A percentile compares a stretch with the other conserved stretches of the same genome.
phyloP scores from a whole-genome alignment of 495 filamentous ascomycete genomes.

The Talaromyces stipitatus region DNA sequence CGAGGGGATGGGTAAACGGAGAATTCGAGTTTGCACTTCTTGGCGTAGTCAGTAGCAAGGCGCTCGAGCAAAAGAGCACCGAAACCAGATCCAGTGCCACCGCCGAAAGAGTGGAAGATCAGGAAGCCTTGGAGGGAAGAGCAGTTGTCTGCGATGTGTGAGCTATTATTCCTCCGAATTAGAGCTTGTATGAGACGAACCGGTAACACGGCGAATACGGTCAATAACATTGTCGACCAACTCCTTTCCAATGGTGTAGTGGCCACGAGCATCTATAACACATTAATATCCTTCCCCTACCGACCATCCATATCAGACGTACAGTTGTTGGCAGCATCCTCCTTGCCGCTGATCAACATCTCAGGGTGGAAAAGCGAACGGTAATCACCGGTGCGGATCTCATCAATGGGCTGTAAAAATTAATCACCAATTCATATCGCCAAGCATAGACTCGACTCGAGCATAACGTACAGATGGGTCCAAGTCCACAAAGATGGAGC shows the following conservation, averaged over 20 bases:
- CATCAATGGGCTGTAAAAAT: constrained; percentile 62
- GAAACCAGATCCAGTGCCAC: constrained; percentile 87
- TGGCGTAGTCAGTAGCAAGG: constrained; percentile 81
- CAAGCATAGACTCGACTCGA: not conserved
- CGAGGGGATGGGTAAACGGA: constrained; percentile 81
- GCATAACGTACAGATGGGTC: constrained; percentile 64
- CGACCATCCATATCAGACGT: constrained; percentile 4
- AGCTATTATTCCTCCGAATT: constrained; percentile 8
- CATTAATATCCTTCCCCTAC: constrained; percentile 17
- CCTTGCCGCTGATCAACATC: constrained; percentile 81
- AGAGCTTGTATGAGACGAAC: constrained; percentile 39
- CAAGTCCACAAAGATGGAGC: constrained; percentile 83
- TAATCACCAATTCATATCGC: constrained; percentile 6
- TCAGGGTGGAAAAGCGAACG: constrained; percentile 87
- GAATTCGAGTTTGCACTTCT: constrained; percentile 94
- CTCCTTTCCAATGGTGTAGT: constrained; percentile 92
- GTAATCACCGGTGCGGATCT: constrained; percentile 78
- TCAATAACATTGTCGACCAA: constrained; percentile 77
- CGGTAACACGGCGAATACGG: constrained; percentile 74
- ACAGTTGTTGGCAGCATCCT: constrained; percentile 93
- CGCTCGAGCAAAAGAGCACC: constrained; percentile 82
- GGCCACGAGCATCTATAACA: constrained; percentile 70
- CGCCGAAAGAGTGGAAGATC: constrained; percentile 91
- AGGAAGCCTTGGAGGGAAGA: constrained; percentile 83
- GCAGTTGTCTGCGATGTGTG: constrained; percentile 65